Evolutionary conservation across 2,329 filamentous ascomycete genomes (phyloP), one percentile per base, ranked within the genome.

Genomic region (Nigrospora osmanthi): DNA sequence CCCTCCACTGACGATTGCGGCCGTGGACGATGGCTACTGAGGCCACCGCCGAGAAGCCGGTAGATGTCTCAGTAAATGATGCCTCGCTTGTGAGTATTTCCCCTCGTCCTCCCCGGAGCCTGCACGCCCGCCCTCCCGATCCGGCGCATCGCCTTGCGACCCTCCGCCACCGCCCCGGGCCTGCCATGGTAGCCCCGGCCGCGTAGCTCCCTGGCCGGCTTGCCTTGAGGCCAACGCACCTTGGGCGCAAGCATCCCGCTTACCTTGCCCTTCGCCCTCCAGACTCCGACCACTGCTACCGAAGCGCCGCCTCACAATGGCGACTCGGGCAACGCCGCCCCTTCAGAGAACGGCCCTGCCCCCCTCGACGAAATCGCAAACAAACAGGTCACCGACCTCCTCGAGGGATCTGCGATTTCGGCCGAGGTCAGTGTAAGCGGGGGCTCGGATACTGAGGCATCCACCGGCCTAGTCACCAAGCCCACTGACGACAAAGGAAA

Each of bases 391-490:
- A 67, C 69, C 58, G 72, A 68, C 45, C 72, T 69, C 49, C 70
- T 79, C 49, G 80, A 84, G 57, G 72, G 81, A 57, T 69, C 75
- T 52, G 66, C 75, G 51, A 74, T 76, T 59, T 84, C 81, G 47
- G 73, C 78, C 52, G 79, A 84, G 56, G 80, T 80, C 50, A 87
- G 85, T 60, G 72, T 79, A 51, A 88, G 81, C 61, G 85, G 83
- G 54, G 83, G 81, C 55, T 90, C 87, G 45, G 87, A 90, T 65
- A 88, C 80, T 35, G 87, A 90, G 60, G 78, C 80, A 53, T 82
- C 81, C 49, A 79, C 78, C 56, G 69, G 69, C 42, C 78, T 79
- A 63, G 52, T 70, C 63, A 62, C 71, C 47, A 76, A 76, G 59
- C 64, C 64, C 49, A 75, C 76, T 49, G 74, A 77, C 59, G 77